Evolutionary conservation across 805 yeast species (phyloP).

Genomic region (Wickerhamiella parazyma): DNA sequence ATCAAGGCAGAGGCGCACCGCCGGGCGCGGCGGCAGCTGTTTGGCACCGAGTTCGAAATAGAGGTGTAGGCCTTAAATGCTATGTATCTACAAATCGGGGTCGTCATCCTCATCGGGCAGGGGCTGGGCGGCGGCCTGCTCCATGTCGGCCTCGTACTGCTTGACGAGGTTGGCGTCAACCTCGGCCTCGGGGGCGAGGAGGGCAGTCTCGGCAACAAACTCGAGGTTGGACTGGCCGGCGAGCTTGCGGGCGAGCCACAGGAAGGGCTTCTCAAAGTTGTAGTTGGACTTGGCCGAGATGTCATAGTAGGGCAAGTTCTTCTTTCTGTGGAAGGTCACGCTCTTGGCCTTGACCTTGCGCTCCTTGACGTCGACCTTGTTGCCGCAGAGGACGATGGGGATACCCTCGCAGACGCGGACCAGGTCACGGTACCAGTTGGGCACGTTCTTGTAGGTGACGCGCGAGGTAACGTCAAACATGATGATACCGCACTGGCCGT

Average conservation of each 20-base stretch:
- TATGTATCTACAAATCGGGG: slow-evolving; percentile 63
- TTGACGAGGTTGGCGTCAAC: slow-evolving; percentile 94
- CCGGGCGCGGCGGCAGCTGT: too few species aligned
- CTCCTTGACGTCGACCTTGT: slow-evolving; percentile 99
- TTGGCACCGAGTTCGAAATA: too few species aligned
- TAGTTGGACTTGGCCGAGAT: slow-evolving; percentile 99
- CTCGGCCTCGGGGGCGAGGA: slow-evolving; percentile 98
- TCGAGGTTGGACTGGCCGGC: slow-evolving; percentile 97
- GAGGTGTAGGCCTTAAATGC: too few species aligned
- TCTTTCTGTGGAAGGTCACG: slow-evolving; percentile 99
- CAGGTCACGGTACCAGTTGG: slow-evolving; percentile 99
- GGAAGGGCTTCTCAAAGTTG: slow-evolving; percentile 98
- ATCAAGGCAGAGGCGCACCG: too few species aligned
- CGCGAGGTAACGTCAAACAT: slow-evolving; percentile 99
- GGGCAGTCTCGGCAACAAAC: slow-evolving; percentile 98
- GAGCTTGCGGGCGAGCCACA: slow-evolving; percentile 98
- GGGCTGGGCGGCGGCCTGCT: slow-evolving; percentile 98
- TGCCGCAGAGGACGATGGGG: slow-evolving; percentile 97
- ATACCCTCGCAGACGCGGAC: slow-evolving; percentile 99
- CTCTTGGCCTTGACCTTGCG: slow-evolving; percentile 99
- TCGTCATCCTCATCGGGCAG: slow-evolving; percentile 99
- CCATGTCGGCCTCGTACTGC: slow-evolving; percentile 99
- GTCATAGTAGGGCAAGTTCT: slow-evolving; percentile 98
- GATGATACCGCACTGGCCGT: slow-evolving; percentile 99
- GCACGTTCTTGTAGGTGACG: slow-evolving; percentile 98